Evolutionary conservation across 495 filamentous ascomycete genomes (phyloP).

Genomic region (Aspergillus cristatus): DNA sequence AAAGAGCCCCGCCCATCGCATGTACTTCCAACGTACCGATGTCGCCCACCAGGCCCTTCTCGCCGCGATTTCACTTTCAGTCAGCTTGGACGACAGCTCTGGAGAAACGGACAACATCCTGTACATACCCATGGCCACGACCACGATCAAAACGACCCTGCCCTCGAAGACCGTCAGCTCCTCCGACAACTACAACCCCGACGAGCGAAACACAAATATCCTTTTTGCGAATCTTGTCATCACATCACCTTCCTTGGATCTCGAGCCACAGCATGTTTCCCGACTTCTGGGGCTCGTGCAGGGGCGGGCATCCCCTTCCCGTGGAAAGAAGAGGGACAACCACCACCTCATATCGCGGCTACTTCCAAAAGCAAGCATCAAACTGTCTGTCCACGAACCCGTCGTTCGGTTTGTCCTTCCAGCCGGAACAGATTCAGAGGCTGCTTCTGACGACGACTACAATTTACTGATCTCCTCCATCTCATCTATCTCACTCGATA

Average conservation of each 20-base stretch:
- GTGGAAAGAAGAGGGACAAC: constrained; percentile 33
- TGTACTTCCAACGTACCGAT: constrained; percentile 95
- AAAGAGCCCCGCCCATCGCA: constrained; percentile 89
- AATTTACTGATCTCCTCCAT: constrained; percentile 91
- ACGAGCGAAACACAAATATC: constrained; percentile 91
- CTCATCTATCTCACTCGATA: constrained; percentile 82
- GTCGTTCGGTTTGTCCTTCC: constrained; percentile 84
- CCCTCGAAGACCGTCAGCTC: constrained; percentile 89
- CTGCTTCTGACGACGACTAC: constrained; percentile 56
- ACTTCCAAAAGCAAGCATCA: constrained; percentile 88
- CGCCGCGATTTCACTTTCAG: constrained; percentile 82
- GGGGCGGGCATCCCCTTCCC: constrained; percentile 42
- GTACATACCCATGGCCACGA: constrained; percentile 97
- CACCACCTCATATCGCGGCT: constrained; percentile 80
- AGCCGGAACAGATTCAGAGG: constrained; percentile 51
- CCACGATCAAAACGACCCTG: constrained; percentile 86
- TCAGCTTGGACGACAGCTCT: constrained; percentile 81
- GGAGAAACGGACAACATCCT: constrained; percentile 78
- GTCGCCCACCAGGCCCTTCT: constrained; percentile 92
- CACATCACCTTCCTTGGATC: constrained; percentile 88
- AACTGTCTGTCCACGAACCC: constrained; percentile 92
- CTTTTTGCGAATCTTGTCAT: constrained; percentile 92
- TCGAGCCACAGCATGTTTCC: constrained; percentile 90
- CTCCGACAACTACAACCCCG: constrained; percentile 60
- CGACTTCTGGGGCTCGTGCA: constrained; percentile 69